Conservation (phyloP, 2,329 filamentous ascomycete genomes). For the Monosporascus sp. region DNA sequence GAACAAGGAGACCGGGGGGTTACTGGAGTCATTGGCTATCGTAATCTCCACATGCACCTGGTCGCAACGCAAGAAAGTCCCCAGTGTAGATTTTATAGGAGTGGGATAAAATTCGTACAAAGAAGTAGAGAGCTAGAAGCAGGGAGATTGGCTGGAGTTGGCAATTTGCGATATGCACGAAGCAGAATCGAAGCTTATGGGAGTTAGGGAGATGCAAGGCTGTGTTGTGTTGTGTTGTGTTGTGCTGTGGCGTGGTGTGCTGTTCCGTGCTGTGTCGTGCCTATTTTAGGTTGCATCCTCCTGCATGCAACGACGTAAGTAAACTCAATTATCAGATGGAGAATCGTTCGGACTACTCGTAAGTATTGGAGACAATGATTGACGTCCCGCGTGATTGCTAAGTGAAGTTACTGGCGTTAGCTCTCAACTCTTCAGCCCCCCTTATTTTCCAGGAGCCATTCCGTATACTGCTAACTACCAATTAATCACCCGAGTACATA, state of each 20-base stretch:
- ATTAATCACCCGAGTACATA: too few species aligned
- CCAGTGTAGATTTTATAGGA: too few species aligned
- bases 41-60: background rate
- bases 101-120: background rate
- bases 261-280: background rate
- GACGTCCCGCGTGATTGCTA: too few species aligned
- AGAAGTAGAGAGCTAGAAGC: background rate
- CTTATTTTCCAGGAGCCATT: too few species aligned
- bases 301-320: background rate
- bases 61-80: background rate
- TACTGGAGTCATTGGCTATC: background rate
- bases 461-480: too few species aligned
- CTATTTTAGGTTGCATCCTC: background rate
- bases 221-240: background rate
- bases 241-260: background rate
- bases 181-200: background rate
- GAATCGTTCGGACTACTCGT: too few species aligned
- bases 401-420: too few species aligned
- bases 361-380: too few species aligned
- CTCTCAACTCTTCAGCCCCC: too few species aligned
- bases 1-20: background rate
- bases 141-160: background rate
- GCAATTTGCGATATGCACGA: background rate
- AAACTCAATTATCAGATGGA: too few species aligned
- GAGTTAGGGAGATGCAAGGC: slow-evolving; percentile 7